Percentiles rank a stretch among this genome's conserved stretches.
Evolutionary conservation across 2,329 filamentous ascomycete species (phyloP).

Genomic region (Hypoxylon sp.): DNA sequence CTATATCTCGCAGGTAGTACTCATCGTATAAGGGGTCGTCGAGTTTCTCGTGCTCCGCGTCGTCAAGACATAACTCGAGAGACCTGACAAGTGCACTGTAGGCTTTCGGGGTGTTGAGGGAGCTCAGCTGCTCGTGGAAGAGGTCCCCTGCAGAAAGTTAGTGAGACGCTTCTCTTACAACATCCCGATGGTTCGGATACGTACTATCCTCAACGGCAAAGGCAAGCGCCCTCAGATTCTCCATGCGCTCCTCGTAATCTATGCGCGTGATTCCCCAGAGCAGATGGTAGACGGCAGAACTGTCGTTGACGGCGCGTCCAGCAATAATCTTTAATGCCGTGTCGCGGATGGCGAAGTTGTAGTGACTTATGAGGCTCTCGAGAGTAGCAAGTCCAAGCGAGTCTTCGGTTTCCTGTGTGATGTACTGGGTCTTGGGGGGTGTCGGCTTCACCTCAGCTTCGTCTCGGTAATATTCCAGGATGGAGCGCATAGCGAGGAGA

Average conservation of each 20-base stretch:
- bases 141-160: constrained; percentile 45
- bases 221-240: constrained; percentile 63
- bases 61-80: constrained; percentile 62
- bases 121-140: constrained; percentile 51
- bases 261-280: constrained; percentile 65
- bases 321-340: constrained; percentile 68
- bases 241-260: constrained; percentile 67
- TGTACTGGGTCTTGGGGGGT: constrained; percentile 74
- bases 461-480: constrained; percentile 67
- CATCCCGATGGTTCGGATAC: constrained; percentile 34
- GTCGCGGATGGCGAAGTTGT: constrained; percentile 76
- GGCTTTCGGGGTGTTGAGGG: constrained; percentile 58
- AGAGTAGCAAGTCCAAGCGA: constrained; percentile 72
- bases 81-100: constrained; percentile 67
- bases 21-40: constrained; percentile 67
- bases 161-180: constrained; percentile 37
- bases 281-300: constrained; percentile 57
- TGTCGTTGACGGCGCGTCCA: constrained; percentile 67
- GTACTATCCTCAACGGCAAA: constrained; percentile 61
- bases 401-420: constrained; percentile 79
- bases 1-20: constrained; percentile 67
- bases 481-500: constrained; percentile 62
- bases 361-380: constrained; percentile 71
- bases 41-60: constrained; percentile 59
- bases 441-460: constrained; percentile 71